These are phyloP conservation scores for Podospora australis DNA, from an alignment of 495 filamentous ascomycete species.

Conservation along the genomic window DNA sequence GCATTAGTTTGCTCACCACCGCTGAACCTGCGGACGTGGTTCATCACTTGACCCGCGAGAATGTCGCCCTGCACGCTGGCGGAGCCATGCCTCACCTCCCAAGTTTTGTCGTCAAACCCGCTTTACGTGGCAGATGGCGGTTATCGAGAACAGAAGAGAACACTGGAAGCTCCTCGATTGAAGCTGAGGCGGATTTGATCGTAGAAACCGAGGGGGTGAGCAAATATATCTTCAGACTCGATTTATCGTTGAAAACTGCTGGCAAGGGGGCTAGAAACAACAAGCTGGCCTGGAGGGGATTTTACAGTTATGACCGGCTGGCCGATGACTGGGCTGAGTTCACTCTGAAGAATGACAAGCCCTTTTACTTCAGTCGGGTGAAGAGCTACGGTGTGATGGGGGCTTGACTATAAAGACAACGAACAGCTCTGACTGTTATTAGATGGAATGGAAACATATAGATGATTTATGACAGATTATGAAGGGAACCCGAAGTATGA, in stretches of 20 bases:
- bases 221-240: conserved; percentile 77
- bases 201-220: conserved; percentile 81
- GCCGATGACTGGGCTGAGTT: conserved; percentile 92
- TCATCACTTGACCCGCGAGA: conserved; percentile 52
- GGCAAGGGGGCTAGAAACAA: conserved; percentile 60
- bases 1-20: conserved; percentile 70
- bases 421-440: too few species aligned
- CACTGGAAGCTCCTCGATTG: conserved; percentile 13
- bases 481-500: not conserved
- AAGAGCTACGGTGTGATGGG: conserved; percentile 55
- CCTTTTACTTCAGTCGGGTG: conserved; percentile 85
- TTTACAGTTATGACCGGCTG: conserved; percentile 83
- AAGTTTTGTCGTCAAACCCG: conserved; percentile 28
- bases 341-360: conserved; percentile 70
- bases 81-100: conserved; percentile 28
- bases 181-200: conserved; percentile 60
- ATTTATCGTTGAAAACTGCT: conserved; percentile 57
- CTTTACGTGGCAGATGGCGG: conserved; percentile 35
- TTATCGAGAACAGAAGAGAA: conserved; percentile 23
- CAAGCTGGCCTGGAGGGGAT: conserved; percentile 82
- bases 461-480: not conserved
- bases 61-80: conserved; percentile 22
- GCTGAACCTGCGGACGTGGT: conserved; percentile 80
- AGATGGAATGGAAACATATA: not conserved
- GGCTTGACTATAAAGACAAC: too few species aligned